Conservation (phyloP, 352 stramenopile species). For the Globisporangium canariense region DNA sequence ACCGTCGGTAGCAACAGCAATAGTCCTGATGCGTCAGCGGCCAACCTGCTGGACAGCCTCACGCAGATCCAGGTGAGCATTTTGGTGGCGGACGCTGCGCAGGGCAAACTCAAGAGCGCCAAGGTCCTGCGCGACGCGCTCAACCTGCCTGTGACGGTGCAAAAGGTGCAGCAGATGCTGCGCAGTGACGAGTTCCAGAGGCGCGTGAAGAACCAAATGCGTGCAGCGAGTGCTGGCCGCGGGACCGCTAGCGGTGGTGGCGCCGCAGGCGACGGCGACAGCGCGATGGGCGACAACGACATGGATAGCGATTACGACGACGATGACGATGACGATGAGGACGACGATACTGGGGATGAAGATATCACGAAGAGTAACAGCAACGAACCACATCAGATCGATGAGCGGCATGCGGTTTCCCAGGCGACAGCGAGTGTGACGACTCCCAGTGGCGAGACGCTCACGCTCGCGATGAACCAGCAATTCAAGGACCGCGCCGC, state of each 20-base stretch:
- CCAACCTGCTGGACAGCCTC: slow-evolving; percentile 1
- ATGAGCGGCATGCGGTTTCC: not conserved
- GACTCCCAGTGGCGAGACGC: not conserved
- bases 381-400: not conserved
- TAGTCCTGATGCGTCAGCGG: not conserved
- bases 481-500: slow-evolving; percentile 31
- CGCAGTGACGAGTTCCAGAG: slow-evolving; percentile 9
- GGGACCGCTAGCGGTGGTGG: not conserved
- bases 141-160: slow-evolving; percentile 4
- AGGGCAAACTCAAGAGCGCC: slow-evolving; percentile 9
- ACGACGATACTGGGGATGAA: slow-evolving; percentile 4
- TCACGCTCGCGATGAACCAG: slow-evolving; percentile 21
- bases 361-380: not conserved
- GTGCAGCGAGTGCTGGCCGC: not conserved
- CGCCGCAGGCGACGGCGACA: not conserved
- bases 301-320: not conserved
- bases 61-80: slow-evolving; percentile 1
- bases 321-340: not conserved
- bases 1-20: too few species aligned
- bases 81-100: slow-evolving; percentile 1
- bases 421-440: not conserved
- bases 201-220: slow-evolving; percentile 1
- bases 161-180: slow-evolving; percentile 11
- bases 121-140: slow-evolving; percentile 17
- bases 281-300: slow-evolving; percentile 5